Conservation (phyloP, 108 stramenopile species). For the Asterionellopsis glacialis region DNA sequence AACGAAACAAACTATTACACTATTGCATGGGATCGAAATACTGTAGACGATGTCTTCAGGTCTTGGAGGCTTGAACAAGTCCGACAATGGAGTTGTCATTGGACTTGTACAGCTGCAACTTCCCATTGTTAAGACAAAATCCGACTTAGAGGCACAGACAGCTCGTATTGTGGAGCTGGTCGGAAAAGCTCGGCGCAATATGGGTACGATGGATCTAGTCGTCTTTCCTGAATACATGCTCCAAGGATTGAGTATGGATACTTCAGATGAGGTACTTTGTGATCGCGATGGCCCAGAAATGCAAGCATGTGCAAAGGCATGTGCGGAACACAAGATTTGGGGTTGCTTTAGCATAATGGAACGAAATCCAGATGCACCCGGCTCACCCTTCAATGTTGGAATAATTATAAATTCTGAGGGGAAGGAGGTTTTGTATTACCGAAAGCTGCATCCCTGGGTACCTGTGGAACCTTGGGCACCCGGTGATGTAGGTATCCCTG, state of each 20-base stretch:
- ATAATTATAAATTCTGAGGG: neutral
- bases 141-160: conserved; percentile 2
- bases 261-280: neutral
- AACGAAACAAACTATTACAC: too few relatives aligned
- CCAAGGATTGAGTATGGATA: conserved; percentile 10
- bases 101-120: conserved; percentile 7
- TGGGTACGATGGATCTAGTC: conserved; percentile 1
- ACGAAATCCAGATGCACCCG: conserved; percentile 1
- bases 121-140: neutral
- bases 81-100: conserved; percentile 6
- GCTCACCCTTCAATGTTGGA: conserved; percentile 3
- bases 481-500: conserved; percentile 11
- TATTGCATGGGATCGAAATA: too few relatives aligned
- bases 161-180: neutral
- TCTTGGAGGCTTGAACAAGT: conserved; percentile 9
- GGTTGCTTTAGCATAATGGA: conserved; percentile 12
- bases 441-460: conserved; percentile 15
- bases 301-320: conserved; percentile 1
- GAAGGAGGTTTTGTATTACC: conserved; percentile 4
- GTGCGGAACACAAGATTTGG: conserved; percentile 7
- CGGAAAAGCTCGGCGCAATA: conserved; percentile 7
- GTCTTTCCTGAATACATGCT: conserved; percentile 6
- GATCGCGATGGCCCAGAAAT: conserved; percentile 6
- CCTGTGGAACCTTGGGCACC: conserved; percentile 16
- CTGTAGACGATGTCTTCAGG: neutral